phyloP scores from a whole-genome alignment of 1,284 basidiomycete species.

The Chiua sp. region DNA sequence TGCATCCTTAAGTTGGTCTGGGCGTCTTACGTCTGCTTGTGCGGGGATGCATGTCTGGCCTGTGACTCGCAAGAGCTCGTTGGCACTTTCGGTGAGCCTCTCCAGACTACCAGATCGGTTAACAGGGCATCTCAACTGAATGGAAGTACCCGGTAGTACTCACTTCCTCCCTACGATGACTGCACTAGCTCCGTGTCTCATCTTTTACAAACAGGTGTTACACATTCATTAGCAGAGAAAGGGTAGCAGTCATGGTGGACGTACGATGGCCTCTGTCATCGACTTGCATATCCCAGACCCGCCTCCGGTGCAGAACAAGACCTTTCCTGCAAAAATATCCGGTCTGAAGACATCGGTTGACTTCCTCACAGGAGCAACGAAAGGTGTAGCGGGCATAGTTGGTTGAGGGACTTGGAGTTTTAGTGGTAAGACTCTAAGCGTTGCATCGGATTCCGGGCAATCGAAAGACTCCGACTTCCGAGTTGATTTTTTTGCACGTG shows the following conservation, averaged over 20 bases:
- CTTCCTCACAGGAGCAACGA: constrained; percentile 48
- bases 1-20: constrained; percentile 75
- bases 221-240: neutral
- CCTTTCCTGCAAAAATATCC: constrained; percentile 88
- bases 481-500: constrained; percentile 34
- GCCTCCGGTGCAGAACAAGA: constrained; percentile 92
- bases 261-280: constrained; percentile 83
- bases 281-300: constrained; percentile 92
- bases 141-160: constrained; percentile 25
- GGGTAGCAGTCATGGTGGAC: no score
- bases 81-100: constrained; percentile 74
- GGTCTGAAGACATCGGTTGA: constrained; percentile 74
- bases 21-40: constrained; percentile 86
- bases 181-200: constrained; percentile 86
- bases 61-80: constrained; percentile 73
- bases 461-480: no score
- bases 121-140: neutral
- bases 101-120: constrained; percentile 62
- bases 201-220: constrained; percentile 46
- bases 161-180: constrained; percentile 90
- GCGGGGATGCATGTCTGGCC: constrained; percentile 75
- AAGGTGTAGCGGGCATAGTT: constrained; percentile 19
- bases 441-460: no score
- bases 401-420: no score
- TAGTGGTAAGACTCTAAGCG: no score